Evolutionary conservation across 169 alveolate species (phyloP), one percentile per base, ranked within the genome.

Genomic region (Cryptosporidium xiaoi): DNA sequence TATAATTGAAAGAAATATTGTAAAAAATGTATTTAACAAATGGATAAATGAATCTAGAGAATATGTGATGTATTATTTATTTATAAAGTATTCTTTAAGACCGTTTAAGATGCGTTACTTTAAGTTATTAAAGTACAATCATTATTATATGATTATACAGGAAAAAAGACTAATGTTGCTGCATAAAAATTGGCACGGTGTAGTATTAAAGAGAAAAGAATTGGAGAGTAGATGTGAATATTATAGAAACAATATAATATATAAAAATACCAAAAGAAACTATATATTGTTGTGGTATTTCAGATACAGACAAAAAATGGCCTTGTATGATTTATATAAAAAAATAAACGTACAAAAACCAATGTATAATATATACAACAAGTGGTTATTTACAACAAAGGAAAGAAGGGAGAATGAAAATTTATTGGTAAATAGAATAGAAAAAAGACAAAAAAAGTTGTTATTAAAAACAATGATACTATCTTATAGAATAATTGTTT

Each of bases 1-100:
- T 6, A 16, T 18, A 5, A 20, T 58, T 1, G 20, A 62, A 2
- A 36, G 20, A 0, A 77, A 44, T 15, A 2, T 18, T n/a, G 15
- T 77, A 48, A 1, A 3, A 6, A 44, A 58, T 8, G 29, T 56
- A 29, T 60, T 58, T 0, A 24, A 16, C 18, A 20, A 4, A 8
- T 77, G 87, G 87, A 60, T 20, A 7, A 77, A 20, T 18, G 29
- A 24, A 12, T 24, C 56, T 16, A n/a, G 20, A 0, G 53, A 44
- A 10, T 77, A 60, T 36, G 15, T 60, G 6, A 77, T 12, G 16
- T 60, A 27, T 4, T 77, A 40, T 77, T 56, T 31, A 27, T 46
- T 77, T 7, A 18, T 34, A 1, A 77, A 48, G 27, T 56, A 34
- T 8, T 34, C 62, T 7, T 55, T 58, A 27, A n/a, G n/a, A 2